These are phyloP conservation scores for Rhododendron ovatum DNA, from an alignment of 148 eudicot genomes.

Conservation along the genomic window DNA sequence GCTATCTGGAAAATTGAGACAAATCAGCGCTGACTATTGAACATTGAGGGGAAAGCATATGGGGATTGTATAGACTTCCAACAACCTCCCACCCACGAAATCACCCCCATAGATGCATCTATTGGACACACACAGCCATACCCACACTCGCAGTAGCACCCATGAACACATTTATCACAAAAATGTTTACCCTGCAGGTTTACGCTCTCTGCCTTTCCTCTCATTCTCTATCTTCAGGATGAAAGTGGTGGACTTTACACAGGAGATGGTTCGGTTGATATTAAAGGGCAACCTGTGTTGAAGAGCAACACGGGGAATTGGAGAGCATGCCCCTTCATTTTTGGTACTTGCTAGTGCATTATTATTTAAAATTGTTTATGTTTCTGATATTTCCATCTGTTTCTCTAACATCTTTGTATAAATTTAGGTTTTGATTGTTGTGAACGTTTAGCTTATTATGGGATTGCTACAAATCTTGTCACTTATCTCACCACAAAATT, in stretches of 20 bases:
- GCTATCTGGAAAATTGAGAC: neutral
- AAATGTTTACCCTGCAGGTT: neutral
- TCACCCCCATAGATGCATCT: neutral
- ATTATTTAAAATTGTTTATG: neutral
- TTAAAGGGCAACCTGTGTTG: conserved; percentile 61
- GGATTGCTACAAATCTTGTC: conserved; percentile 67
- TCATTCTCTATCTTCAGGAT: conserved; percentile 24
- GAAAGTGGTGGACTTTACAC: conserved; percentile 44
- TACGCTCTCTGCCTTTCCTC: neutral
- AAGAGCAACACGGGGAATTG: conserved; percentile 76
- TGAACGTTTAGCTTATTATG: conserved; percentile 76
- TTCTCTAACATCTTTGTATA: neutral
- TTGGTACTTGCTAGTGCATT: conserved; percentile 31
- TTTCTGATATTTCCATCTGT: neutral
- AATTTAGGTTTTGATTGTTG: conserved; percentile 73
- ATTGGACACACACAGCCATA: neutral
- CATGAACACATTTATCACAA: neutral
- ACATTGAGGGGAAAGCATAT: neutral
- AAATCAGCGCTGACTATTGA: neutral
- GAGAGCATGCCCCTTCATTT: conserved; percentile 87
- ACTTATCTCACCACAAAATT: conserved; percentile 58
- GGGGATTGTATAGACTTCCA: neutral
- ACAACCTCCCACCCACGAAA: too few species aligned
- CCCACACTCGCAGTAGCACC: neutral
- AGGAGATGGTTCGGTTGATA: conserved; percentile 78